phyloP scores from a whole-genome alignment of 495 filamentous ascomycete genomes.

The Xylaria nigripes region DNA sequence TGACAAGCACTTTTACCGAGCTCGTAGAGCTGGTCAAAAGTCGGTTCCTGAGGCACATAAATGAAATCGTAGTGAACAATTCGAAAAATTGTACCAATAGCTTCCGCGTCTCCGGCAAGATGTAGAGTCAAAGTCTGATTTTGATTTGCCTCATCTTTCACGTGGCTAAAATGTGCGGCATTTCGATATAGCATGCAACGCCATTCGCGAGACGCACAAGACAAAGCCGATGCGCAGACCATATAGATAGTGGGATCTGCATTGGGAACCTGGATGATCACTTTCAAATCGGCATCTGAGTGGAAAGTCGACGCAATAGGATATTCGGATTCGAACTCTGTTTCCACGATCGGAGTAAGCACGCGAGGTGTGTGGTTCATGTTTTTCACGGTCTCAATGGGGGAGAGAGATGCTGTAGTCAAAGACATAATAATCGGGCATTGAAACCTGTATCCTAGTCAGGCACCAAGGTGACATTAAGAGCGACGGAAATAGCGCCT shows the following conservation, averaged over 20 bases:
- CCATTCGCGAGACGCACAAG: conserved; percentile 11
- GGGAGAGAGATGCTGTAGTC: not conserved
- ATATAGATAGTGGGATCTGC: not conserved
- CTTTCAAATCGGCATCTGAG: not conserved
- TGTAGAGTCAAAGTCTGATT: not conserved
- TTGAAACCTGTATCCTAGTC: not conserved
- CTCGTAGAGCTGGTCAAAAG: conserved; percentile 10
- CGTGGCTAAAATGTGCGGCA: no score
- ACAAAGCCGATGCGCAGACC: conserved; percentile 5
- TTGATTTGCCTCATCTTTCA: not conserved
- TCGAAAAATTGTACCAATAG: conserved; percentile 4
- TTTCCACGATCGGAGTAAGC: conserved; percentile 1
- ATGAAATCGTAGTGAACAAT: conserved; percentile 14
- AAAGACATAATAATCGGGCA: not conserved
- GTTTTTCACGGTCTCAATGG: not conserved
- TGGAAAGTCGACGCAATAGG: not conserved
- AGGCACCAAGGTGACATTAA: not conserved
- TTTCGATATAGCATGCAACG: not conserved
- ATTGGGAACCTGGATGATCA: not conserved
- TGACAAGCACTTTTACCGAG: not conserved
- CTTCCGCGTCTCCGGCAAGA: conserved; percentile 1
- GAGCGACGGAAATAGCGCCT: no score
- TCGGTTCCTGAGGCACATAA: not conserved
- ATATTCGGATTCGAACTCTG: not conserved
- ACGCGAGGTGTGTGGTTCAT: not conserved